Evolutionary conservation across 768 basidiomycete species (phyloP).

Genomic region (Serendipita sp.): DNA sequence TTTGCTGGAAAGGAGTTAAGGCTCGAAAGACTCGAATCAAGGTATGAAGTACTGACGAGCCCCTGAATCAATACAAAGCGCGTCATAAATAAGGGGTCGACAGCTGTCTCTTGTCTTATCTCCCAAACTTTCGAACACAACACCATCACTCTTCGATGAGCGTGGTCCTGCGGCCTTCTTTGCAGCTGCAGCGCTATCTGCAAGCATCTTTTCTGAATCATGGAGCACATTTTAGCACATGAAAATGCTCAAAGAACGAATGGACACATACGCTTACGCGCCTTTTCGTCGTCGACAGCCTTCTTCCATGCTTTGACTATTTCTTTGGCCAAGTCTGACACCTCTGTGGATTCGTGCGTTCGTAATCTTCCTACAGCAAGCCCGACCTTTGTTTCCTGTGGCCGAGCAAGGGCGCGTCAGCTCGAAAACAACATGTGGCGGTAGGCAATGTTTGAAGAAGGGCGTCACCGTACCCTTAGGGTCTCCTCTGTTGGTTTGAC

Average conservation of each 20-base stretch:
- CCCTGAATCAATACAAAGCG: conserved; percentile 67
- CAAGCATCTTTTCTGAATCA: neutral
- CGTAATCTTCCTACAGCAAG: conserved; percentile 85
- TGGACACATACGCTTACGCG: conserved; percentile 13
- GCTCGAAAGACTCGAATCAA: neutral
- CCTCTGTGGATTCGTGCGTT: conserved; percentile 49
- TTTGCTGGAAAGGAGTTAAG: conserved; percentile 31
- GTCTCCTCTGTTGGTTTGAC: conserved; percentile 1
- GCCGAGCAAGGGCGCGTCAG: neutral
- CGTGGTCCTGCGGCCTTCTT: conserved; percentile 24
- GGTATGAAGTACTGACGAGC: conserved; percentile 49
- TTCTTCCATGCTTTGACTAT: conserved; percentile 85
- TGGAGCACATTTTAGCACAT: conserved; percentile 4
- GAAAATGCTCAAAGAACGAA: neutral
- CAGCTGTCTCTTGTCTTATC: conserved; percentile 78
- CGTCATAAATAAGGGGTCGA: conserved; percentile 80
- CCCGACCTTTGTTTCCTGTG: conserved; percentile 80
- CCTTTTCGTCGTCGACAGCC: conserved; percentile 49
- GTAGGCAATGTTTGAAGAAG: neutral
- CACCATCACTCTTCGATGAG: conserved; percentile 54
- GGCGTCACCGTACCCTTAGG: neutral
- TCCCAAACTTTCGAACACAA: conserved; percentile 37
- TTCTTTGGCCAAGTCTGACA: conserved; percentile 75
- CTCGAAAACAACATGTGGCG: neutral
- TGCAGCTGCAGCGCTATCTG: conserved; percentile 1